Conservation (phyloP, 306 rosid species). For the Dalbergia cultrata region DNA sequence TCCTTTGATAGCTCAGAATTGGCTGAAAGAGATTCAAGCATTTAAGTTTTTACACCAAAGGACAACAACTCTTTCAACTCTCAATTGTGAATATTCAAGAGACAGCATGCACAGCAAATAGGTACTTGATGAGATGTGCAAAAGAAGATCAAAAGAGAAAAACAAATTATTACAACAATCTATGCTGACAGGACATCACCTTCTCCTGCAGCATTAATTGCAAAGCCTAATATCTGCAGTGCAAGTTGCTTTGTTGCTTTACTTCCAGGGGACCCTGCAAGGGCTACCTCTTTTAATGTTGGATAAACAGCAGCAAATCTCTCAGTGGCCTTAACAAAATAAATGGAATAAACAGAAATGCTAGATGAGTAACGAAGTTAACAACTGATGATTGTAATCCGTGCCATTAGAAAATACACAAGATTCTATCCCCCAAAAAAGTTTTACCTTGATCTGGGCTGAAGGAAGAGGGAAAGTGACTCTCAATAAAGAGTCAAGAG, state of each 20-base stretch:
- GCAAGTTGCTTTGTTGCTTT: conserved; percentile 59
- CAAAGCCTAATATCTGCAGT: conserved; percentile 51
- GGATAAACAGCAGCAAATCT: conserved; percentile 58
- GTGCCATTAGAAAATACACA: conserved; percentile 19
- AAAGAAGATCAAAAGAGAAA: not conserved
- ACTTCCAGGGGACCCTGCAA: conserved; percentile 57
- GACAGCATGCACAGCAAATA: conserved; percentile 6
- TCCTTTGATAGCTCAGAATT: conserved; percentile 57
- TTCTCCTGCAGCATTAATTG: conserved; percentile 59
- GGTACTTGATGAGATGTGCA: not conserved
- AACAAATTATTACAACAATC: not conserved
- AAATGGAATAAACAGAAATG: conserved; percentile 1
- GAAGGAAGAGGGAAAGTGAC: conserved; percentile 57
- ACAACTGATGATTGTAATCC: conserved; percentile 5
- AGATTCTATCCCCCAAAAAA: conserved; percentile 1
- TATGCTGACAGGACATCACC: conserved; percentile 41
- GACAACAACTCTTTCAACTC: conserved; percentile 14
- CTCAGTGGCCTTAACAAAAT: conserved; percentile 56
- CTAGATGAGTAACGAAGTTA: conserved; percentile 27
- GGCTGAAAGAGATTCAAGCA: conserved; percentile 50
- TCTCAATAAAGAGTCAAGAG: conserved; percentile 56
- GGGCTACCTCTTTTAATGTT: conserved; percentile 60
- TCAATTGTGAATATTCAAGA: conserved; percentile 24
- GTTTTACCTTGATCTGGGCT: conserved; percentile 54
- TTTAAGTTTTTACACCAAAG: conserved; percentile 41